These are phyloP conservation scores for Picochlorum sp. DNA, from an alignment of 139 green algal genomes.

Conservation along the genomic window DNA sequence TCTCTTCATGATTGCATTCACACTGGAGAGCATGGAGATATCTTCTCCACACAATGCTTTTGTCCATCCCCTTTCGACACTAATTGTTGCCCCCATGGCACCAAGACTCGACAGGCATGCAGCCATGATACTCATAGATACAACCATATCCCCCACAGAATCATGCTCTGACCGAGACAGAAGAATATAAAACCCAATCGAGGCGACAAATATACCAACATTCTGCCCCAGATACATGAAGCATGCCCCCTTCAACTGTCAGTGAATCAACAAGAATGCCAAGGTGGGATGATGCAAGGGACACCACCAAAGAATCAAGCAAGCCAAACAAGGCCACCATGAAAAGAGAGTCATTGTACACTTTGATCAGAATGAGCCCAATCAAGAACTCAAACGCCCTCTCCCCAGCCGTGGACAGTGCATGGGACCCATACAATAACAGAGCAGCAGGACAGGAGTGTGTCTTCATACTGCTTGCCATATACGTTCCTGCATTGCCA, in stretches of 20 bases:
- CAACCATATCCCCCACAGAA: slow-evolving; percentile 22
- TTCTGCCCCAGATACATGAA: slow-evolving; percentile 57
- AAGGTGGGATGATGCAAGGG: slow-evolving; percentile 24
- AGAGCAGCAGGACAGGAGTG: too few relatives aligned
- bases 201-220: background rate
- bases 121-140: slow-evolving; percentile 23
- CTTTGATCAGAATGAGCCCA: slow-evolving; percentile 47
- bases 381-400: slow-evolving; percentile 56
- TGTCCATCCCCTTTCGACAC: slow-evolving; percentile 56
- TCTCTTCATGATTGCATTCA: slow-evolving; percentile 62
- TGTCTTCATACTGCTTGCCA: too few relatives aligned
- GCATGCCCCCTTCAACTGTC: slow-evolving; percentile 21
- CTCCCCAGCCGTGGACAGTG: slow-evolving; percentile 43
- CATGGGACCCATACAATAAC: slow-evolving; percentile 24
- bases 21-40: slow-evolving; percentile 15
- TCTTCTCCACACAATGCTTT: slow-evolving; percentile 37
- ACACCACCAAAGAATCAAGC: slow-evolving; percentile 33
- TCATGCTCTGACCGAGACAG: background rate
- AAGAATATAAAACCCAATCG: slow-evolving; percentile 2
- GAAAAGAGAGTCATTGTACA: slow-evolving; percentile 41
- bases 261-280: slow-evolving; percentile 41
- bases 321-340: slow-evolving; percentile 52
- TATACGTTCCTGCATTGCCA: too few relatives aligned
- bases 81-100: slow-evolving; percentile 40
- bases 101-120: slow-evolving; percentile 46